A percentile compares a stretch with the other conserved stretches of the same genome.
These are phyloP conservation scores for Russula virescens DNA, from an alignment of 768 basidiomycete species.

Conservation along the genomic window DNA sequence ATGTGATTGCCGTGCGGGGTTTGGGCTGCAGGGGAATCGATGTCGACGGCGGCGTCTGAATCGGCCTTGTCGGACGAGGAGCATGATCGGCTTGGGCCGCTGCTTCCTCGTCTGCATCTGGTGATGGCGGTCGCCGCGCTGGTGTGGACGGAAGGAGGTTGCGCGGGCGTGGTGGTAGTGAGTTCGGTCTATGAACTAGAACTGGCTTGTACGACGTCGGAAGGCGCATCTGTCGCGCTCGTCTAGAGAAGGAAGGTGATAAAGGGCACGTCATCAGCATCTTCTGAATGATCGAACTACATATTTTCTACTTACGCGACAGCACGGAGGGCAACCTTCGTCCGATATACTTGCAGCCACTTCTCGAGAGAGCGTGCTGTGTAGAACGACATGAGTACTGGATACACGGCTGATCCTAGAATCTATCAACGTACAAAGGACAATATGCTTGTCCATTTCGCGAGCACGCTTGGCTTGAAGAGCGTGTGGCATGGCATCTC, in stretches of 20 bases:
- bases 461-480: slow-evolving; percentile 60
- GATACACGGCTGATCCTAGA: not conserved
- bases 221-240: slow-evolving; percentile 75
- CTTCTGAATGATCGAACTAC: not conserved
- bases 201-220: slow-evolving; percentile 39
- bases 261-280: not conserved
- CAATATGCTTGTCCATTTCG: slow-evolving; percentile 46
- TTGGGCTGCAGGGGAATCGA: slow-evolving; percentile 19
- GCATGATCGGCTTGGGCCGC: slow-evolving; percentile 21
- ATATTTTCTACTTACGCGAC: slow-evolving; percentile 58
- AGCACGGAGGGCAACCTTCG: slow-evolving; percentile 70
- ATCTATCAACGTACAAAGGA: slow-evolving; percentile 47
- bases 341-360: slow-evolving; percentile 66
- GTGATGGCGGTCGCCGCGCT: slow-evolving; percentile 23
- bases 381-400: slow-evolving; percentile 19
- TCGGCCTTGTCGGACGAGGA: slow-evolving; percentile 24
- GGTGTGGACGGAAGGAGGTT: slow-evolving; percentile 28
- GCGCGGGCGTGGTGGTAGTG: slow-evolving; percentile 30
- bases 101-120: slow-evolving; percentile 4
- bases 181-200: slow-evolving; percentile 34
- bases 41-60: slow-evolving; percentile 21
- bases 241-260: slow-evolving; percentile 38
- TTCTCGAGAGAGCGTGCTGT: slow-evolving; percentile 50
- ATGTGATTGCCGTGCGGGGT: slow-evolving; percentile 6
- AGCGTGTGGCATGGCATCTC: slow-evolving; percentile 62